phyloP scores from a whole-genome alignment of 176 grass and related monocot species.

The barley (Hordeum vulgare) region MorexV3_pseudomolecules_assembly NC_058522.1:568966637-568967136 shows the following conservation, averaged over 20 bases:
- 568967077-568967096: neutral
- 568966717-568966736: neutral
- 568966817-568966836: conserved; percentile 55
- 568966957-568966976: neutral
- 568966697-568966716: neutral
- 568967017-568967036: neutral
- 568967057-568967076: neutral
- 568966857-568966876: neutral
- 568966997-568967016: neutral
- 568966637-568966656: conserved; percentile 87
- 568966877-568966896: neutral
- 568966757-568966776: conserved; percentile 70
- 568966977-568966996: neutral
- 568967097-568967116: neutral
- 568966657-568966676: conserved; percentile 22
- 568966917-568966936: too few species aligned
- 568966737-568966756: conserved; percentile 66
- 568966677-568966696: neutral
- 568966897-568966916: neutral
- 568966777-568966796: conserved; percentile 61
- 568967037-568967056: neutral
- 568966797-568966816: conserved; percentile 62
- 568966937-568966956: neutral
- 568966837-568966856: conserved; percentile 59
- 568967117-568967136: neutral